A percentile compares a stretch with the other conserved stretches of the same genome.
These are phyloP conservation scores for Tolypocladium ovalisporum DNA, from an alignment of 2,329 filamentous ascomycete genomes.

Conservation along the genomic window DNA sequence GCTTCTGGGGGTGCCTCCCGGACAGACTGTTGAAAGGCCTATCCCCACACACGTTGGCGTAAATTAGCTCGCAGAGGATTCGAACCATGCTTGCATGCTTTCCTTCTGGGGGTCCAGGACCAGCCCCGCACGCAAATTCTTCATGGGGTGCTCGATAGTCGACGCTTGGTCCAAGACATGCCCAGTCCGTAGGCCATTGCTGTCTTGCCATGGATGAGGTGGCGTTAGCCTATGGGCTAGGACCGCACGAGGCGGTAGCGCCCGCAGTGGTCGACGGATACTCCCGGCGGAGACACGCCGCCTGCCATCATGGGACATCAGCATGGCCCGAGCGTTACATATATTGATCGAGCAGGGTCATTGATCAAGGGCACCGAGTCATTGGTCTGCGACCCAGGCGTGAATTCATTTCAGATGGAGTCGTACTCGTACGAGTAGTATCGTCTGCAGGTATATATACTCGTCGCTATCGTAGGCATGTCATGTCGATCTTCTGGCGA, in stretches of 20 bases:
- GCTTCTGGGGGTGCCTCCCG: no score
- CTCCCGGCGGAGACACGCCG: not conserved
- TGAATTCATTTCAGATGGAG: no score
- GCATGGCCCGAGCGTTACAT: not conserved
- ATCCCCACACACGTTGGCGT: no score
- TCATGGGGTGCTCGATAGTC: not conserved
- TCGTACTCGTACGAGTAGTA: no score
- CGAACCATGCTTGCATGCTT: no score
- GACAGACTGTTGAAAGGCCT: no score
- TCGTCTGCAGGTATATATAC: no score
- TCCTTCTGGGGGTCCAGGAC: not conserved
- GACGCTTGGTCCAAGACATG: not conserved
- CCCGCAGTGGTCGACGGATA: not conserved
- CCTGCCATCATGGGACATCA: not conserved
- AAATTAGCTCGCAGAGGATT: no score
- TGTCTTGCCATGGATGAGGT: no score
- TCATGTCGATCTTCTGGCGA: no score
- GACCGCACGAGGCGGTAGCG: not conserved
- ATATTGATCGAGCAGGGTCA: not conserved
- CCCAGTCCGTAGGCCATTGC: not conserved
- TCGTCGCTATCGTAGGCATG: no score
- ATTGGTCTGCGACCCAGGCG: not conserved
- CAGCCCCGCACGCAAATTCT: not conserved
- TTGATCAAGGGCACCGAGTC: not conserved
- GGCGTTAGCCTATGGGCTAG: not conserved